Base-by-base conservation (phyloP, 139 green algal species). In the Auxenochlorella pyrenoidosa region DNA sequence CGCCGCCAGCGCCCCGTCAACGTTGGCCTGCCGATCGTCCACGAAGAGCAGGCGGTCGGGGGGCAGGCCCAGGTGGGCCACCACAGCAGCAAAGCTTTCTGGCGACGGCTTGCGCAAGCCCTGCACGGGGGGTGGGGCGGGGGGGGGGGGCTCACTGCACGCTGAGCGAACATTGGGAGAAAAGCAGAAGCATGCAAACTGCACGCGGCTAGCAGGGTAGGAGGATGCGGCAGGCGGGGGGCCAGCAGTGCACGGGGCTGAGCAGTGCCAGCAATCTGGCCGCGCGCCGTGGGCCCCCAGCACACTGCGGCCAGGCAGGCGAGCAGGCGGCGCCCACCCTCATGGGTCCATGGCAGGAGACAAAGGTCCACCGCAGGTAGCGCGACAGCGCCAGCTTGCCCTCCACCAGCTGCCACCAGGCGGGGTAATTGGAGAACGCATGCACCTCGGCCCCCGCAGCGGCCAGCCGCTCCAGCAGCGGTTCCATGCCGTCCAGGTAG, bases 321-420 rank as follows among this genome's bases (percentile, higher is more conserved):
- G 59, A 34, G 73, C 75, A 65, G 34, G 18, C 28, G 18, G 32
- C 8, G 15, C 86, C 60, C 78, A 94, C 93, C 94, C 91, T 82
- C 88, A 97, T 95, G 6, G 94, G 92, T 8, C 93, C 94, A 18
- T 88, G 75, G 82, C 96, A 98, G n/a, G 89, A 95, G 18, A 98
- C 51, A 54, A 98, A 98, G 15, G 94, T 97, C 96, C 96, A 98
- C 0, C 89, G 22, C 73, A 98, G 70, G 85, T 95, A 97, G 19
- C 90, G 81, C 0, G 86, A 93, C 2, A 98, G 85, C 26, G 54
- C 36, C 79, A 98, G 91, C 91, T 97, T 96, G 2, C 95, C 91
- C 72, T 98, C 96, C 58, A 98, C 97, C 44, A 94, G 83, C 47
- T 86, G 87, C 19, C 75, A 93, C 66, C 80, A 86, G 63, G 41